These are phyloP conservation scores for Chytriomyces confervae DNA, from an alignment of 192 early-diverging fungal species.

Conservation along the genomic window DNA sequence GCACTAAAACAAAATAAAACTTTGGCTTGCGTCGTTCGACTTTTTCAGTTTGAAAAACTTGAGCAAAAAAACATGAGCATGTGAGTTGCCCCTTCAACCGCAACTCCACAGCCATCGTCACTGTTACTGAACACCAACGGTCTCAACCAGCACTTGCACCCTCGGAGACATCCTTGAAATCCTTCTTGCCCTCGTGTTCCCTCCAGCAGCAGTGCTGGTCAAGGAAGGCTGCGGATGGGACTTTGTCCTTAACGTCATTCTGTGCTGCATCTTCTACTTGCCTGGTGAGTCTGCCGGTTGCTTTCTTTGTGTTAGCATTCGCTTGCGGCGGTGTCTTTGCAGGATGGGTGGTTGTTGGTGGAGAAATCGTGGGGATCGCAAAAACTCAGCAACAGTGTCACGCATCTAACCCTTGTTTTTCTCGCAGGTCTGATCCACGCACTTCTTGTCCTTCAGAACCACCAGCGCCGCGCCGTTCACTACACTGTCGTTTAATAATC, in stretches of 20 bases:
- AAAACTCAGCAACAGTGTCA: too few species aligned
- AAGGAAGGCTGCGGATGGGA: constrained; percentile 39
- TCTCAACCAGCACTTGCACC: constrained; percentile 26
- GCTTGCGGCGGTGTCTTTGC: too few species aligned
- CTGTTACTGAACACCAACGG: not conserved
- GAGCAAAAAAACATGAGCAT: constrained; percentile 5
- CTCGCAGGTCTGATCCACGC: constrained; percentile 27
- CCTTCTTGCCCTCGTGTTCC: constrained; percentile 21
- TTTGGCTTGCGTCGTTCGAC: too few species aligned
- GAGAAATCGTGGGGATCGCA: too few species aligned
- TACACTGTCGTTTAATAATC: constrained; percentile 26
- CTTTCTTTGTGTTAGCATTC: not conserved
- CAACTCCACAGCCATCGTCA: not conserved
- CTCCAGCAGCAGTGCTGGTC: constrained; percentile 26
- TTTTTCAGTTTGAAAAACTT: too few species aligned
- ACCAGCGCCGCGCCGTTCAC: constrained; percentile 36
- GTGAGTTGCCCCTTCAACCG: not conserved
- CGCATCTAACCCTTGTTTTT: not conserved
- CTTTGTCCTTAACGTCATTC: constrained; percentile 30
- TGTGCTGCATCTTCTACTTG: constrained; percentile 11
- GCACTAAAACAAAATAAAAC: too few species aligned
- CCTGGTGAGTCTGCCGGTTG: constrained; percentile 10
- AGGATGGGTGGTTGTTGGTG: too few species aligned
- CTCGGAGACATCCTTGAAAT: constrained; percentile 35
- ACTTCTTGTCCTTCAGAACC: constrained; percentile 32